Base-by-base conservation (phyloP, 2,329 filamentous ascomycete species). In the Dactylonectria macrodidyma region DNA sequence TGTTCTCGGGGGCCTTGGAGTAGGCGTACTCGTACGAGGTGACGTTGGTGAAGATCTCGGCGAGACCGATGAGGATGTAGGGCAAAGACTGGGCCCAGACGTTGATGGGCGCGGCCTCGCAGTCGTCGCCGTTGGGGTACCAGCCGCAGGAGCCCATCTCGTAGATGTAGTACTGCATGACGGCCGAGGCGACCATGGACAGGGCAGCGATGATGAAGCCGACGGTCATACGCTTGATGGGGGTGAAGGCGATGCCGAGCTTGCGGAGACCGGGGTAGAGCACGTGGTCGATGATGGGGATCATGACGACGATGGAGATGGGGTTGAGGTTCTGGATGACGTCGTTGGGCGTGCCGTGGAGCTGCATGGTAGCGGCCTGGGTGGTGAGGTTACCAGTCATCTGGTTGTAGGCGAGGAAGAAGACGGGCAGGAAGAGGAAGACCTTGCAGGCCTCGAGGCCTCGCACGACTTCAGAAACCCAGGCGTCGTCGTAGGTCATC, bases 401-500 rank as follows among this genome's bases (percentile, higher is more conserved):
- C 79, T 90, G 87, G 80, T 87, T 88, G 79, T 89, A 89, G 33
- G 85, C 84, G 62, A 87, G 81, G 83, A 87, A 89, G 81, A 88
- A 90, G 71, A 90, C 86, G 47, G 92, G 91, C 64, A 91, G 87
- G 84, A 91, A 94, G 69, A 90, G 80, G 80, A 93, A 95, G 38
- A 94, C 92, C 71, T 88, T 85, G 83, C 91, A 93, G 64, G 91
- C 91, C 73, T 87, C 85, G 64, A 93, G 83, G 68, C 92, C 92
- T 80, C 92, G 91, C 59, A 86, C 86, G 56, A 95, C 90, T 77
- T 95, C 92, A 77, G 94, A 92, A 38, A 95, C 93, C 92, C 93
- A 95, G 59, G 89, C 89, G 73, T 95, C 93, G 69, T 95, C 93
- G 73, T 94, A 95, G 0, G 90, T 92, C 91, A 95, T 95, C 92